phyloP scores from a whole-genome alignment of 345 rosid genomes.

The Hibiscus syriacus region DNA sequence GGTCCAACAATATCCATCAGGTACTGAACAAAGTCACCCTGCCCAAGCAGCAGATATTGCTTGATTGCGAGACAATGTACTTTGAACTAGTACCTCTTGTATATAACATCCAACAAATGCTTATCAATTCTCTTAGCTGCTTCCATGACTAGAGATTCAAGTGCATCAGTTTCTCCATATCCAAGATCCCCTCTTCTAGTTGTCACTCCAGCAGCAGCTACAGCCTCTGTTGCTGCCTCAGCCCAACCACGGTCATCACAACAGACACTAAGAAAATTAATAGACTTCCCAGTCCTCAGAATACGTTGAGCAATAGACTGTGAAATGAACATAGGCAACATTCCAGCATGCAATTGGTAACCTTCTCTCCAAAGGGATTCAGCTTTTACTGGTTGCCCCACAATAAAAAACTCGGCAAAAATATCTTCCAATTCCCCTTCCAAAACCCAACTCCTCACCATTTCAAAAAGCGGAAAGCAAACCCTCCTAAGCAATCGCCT shows the following conservation, averaged over 20 bases:
- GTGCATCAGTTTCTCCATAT: conserved; percentile 95
- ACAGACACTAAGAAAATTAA: conserved; percentile 83
- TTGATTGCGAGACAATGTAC: conserved; percentile 97
- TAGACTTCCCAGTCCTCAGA: conserved; percentile 94
- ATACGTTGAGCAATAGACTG: conserved; percentile 82
- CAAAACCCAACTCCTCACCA: conserved; percentile 99
- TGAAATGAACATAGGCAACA: conserved; percentile 71
- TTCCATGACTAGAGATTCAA: conserved; percentile 90
- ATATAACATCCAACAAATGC: conserved; percentile 77
- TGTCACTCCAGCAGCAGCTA: conserved; percentile 86
- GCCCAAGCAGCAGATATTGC: conserved; percentile 89
- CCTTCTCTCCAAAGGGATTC: conserved; percentile 99
- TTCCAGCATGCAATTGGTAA: conserved; percentile 58
- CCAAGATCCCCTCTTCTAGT: conserved; percentile 89
- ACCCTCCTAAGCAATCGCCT: conserved; percentile 69
- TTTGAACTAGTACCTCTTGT: conserved; percentile 70
- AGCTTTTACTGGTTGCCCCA: conserved; percentile 87
- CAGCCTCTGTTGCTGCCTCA: conserved; percentile 85
- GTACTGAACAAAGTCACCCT: conserved; percentile 91
- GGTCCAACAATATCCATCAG: conserved; percentile 49
- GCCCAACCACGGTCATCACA: conserved; percentile 92
- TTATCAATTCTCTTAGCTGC: conserved; percentile 93
- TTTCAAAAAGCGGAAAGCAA: conserved; percentile 92
- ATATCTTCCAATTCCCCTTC: conserved; percentile 97
- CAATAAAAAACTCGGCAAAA: conserved; percentile 82